Evolutionary conservation across 257 asterid genomes (phyloP).

Genomic region (Solanum neorickii): DNA sequence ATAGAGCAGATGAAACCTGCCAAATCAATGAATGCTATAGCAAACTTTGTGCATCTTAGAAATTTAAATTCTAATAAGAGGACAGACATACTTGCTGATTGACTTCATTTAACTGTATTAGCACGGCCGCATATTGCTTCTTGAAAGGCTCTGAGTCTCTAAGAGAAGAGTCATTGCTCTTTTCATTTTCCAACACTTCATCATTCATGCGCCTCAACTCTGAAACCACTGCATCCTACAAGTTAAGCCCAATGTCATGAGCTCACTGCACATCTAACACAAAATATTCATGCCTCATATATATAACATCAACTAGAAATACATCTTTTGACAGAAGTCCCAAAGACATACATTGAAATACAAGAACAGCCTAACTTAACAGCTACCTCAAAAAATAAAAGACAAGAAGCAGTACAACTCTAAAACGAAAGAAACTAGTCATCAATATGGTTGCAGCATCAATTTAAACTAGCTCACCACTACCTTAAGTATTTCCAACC

Average conservation of each 20-base stretch:
- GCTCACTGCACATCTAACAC: neutral
- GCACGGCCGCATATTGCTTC: conserved; percentile 77
- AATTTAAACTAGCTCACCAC: neutral
- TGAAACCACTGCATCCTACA: conserved; percentile 68
- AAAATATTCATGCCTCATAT: neutral
- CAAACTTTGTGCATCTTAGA: neutral
- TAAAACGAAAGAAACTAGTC: neutral
- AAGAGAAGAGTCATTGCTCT: conserved; percentile 31
- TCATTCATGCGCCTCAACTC: conserved; percentile 82
- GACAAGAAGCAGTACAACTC: neutral
- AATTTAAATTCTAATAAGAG: neutral
- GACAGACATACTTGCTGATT: conserved; percentile 52
- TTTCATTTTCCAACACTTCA: conserved; percentile 46
- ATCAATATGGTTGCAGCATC: neutral
- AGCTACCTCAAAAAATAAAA: neutral
- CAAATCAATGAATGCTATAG: neutral
- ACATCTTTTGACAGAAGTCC: neutral
- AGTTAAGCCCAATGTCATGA: conserved; percentile 17
- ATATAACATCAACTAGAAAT: neutral
- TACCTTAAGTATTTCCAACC: no score
- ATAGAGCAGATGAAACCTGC: conserved; percentile 65
- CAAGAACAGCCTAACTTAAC: neutral
- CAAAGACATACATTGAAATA: neutral
- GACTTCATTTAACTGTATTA: conserved; percentile 55
- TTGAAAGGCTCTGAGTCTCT: conserved; percentile 62